Evolutionary conservation across 192 early-diverging fungal genomes (phyloP).

Genomic region (Pecoramyces ruminantium): DNA sequence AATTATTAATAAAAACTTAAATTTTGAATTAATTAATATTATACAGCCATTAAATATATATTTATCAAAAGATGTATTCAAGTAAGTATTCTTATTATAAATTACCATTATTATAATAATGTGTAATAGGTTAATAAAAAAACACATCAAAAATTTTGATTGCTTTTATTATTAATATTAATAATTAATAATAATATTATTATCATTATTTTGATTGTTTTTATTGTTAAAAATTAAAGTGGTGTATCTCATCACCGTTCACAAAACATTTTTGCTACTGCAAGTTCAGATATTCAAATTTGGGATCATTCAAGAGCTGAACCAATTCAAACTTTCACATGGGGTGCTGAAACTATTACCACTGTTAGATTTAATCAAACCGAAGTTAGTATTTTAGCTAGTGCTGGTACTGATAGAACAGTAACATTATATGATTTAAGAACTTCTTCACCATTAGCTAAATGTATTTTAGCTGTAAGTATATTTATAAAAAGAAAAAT

Average conservation of each 20-base stretch:
- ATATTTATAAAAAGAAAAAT: too few species aligned
- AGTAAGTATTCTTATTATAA: background rate
- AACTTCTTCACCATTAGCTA: conserved; percentile 69
- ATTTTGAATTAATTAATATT: background rate
- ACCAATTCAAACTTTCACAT: conserved; percentile 65
- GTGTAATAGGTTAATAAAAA: too few species aligned
- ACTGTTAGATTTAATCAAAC: conserved; percentile 95
- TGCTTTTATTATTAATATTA: too few species aligned
- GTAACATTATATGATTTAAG: conserved; percentile 89
- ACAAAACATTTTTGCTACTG: conserved; percentile 72
- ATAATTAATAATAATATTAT: background rate
- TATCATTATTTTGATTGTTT: too few species aligned
- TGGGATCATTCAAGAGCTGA: conserved; percentile 72
- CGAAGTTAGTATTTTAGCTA: conserved; percentile 81
- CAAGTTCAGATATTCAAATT: conserved; percentile 67
- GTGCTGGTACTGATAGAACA: conserved; percentile 83
- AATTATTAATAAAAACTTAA: background rate
- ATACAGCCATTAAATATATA: conserved; percentile 56
- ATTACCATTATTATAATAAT: too few species aligned
- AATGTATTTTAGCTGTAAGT: conserved; percentile 54
- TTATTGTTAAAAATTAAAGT: conserved; percentile 5
- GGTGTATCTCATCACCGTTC: conserved; percentile 82
- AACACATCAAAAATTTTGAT: too few species aligned
- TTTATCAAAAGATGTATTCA: conserved; percentile 54
- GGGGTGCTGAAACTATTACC: conserved; percentile 90